Evolutionary conservation across 73 alveolate species (phyloP), one percentile per base, ranked within the genome.

Genomic region (Symbiodinium natans): DNA sequence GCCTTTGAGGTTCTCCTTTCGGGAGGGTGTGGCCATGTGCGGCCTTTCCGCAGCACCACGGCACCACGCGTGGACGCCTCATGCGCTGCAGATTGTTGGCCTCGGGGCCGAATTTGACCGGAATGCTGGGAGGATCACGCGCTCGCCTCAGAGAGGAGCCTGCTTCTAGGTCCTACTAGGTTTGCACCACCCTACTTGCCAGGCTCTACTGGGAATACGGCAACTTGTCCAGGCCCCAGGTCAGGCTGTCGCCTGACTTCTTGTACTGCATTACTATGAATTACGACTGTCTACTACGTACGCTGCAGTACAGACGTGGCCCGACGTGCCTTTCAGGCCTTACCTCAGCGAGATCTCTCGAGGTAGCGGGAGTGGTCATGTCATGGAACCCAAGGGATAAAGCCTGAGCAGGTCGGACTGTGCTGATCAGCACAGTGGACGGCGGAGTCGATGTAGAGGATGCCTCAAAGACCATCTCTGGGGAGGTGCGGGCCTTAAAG

Each of bases 401-500:
- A 29, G 15, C 33, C 38, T 54, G 15, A 25, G 31, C 59, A 92
- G 98, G 98, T 48, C 90, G 98, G 23, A 77, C 98, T n/a, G 98
- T 92, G 83, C 98, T 92, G 46, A 74, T 92, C 46, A 92, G 98
- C 98, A 75, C 92, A 1, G 98, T 46, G 92, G 92, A 77, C n/a
- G 92, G 98, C 31, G 98, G 98, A 21, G 98, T 92, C 19, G 98
- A 92, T 34, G 98, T 92, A 42, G 98, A 92, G 40, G 98, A 92
- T 25, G 90, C 98, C 71, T 23, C 98, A 9, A 92, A 75, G 83
- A 92, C 98, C 71, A 92, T 92, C 71, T 74, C 92, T 11, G 90
- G 92, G 39, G 98, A 92, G 63, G 98, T 36, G 59, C 9, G 34
- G 21, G 27, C 10, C 56, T 33, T 17, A 19, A 59, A 4, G 23